Evolutionary conservation across 2,329 filamentous ascomycete species (phyloP).

Genomic region (Dryadomyces sulphureus): DNA sequence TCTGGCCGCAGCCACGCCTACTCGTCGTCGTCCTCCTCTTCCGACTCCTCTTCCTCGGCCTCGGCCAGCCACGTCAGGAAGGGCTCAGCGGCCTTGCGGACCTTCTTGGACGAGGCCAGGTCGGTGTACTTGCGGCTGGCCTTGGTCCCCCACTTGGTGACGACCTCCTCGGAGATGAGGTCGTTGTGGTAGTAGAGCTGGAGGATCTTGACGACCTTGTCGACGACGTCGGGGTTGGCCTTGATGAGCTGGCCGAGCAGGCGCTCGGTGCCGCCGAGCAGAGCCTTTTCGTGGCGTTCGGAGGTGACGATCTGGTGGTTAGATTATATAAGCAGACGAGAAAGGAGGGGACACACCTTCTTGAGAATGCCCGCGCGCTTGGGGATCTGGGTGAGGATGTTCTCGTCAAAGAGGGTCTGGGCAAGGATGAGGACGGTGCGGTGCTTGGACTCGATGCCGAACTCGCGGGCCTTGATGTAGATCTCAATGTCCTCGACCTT

Average conservation of each 20-base stretch:
- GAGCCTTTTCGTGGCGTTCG: conserved; percentile 88
- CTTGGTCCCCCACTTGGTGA: conserved; percentile 84
- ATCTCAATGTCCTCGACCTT: conserved; percentile 80
- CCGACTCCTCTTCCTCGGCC: conserved; percentile 40
- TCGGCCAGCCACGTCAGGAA: conserved; percentile 91
- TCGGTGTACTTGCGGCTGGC: conserved; percentile 98
- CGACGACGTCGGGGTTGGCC: conserved; percentile 63
- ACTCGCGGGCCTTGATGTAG: conserved; percentile 91
- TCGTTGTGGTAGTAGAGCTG: conserved; percentile 86
- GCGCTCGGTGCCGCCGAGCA: conserved; percentile 89
- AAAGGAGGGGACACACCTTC: conserved; percentile 43
- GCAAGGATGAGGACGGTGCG: conserved; percentile 83
- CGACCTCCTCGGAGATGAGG: conserved; percentile 72
- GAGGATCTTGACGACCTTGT: conserved; percentile 70
- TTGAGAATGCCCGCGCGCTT: conserved; percentile 77
- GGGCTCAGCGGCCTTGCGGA: conserved; percentile 83
- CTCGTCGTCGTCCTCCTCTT: conserved; percentile 46
- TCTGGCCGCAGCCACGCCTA: too few species aligned
- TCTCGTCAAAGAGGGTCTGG: conserved; percentile 85
- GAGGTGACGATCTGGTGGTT: conserved; percentile 49
- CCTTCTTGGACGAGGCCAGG: conserved; percentile 76
- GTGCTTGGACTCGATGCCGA: conserved; percentile 90
- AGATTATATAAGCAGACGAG: background rate
- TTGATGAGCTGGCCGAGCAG: conserved; percentile 60
- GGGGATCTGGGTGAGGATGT: conserved; percentile 76